phyloP scores from a whole-genome alignment of 2,329 filamentous ascomycete species.

The Beauveria varroae region DNA sequence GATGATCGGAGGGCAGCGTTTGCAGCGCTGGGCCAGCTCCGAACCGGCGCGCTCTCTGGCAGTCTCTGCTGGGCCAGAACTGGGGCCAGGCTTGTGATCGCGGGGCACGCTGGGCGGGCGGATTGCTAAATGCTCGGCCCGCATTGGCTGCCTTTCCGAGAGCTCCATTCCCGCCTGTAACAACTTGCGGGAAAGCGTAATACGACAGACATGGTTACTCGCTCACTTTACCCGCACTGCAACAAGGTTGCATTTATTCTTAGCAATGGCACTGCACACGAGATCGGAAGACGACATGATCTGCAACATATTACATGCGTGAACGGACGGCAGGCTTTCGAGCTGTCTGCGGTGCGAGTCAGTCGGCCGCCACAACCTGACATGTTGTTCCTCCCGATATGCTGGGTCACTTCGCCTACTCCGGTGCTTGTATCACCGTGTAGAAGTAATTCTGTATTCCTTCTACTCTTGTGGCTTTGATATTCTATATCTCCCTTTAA shows the following conservation, averaged over 20 bases:
- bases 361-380: not conserved
- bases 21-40: conserved; percentile 14
- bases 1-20: conserved; percentile 23
- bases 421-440: not conserved
- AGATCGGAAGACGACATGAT: no score
- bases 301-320: no score
- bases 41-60: conserved; percentile 14
- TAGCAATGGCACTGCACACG: no score
- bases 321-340: no score
- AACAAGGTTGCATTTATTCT: no score
- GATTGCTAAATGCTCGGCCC: conserved; percentile 22
- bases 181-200: not conserved
- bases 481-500: no score
- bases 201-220: no score
- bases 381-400: no score
- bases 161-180: not conserved
- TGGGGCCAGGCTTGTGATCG: conserved; percentile 3
- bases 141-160: conserved; percentile 17
- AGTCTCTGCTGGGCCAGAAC: no score
- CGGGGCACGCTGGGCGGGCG: conserved; percentile 17
- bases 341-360: not conserved
- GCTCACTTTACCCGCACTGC: no score
- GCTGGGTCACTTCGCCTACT: not conserved
- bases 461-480: no score
- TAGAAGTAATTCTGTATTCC: no score